Percentiles rank a stretch among this genome's conserved stretches.
Evolutionary conservation across 805 yeast genomes (phyloP).

Genomic region (Myxozyma neotropica): DNA sequence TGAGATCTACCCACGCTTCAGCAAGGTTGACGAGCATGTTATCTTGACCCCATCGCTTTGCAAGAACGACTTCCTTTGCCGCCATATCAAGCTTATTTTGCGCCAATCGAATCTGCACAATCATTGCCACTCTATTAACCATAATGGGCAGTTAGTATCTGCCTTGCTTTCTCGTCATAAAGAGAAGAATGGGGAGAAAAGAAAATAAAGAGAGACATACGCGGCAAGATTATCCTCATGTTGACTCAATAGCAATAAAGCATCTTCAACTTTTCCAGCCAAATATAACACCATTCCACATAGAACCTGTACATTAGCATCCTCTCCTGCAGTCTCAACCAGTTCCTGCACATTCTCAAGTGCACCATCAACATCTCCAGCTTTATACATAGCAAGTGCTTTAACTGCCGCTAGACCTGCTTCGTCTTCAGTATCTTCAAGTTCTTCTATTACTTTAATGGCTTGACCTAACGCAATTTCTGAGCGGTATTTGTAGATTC

Average conservation of each 20-base stretch:
- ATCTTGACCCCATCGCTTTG: conserved; percentile 62
- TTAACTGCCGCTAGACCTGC: conserved; percentile 36
- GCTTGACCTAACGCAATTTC: conserved; percentile 43
- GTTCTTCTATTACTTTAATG: conserved; percentile 39
- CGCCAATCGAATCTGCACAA: conserved; percentile 46
- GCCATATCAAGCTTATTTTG: conserved; percentile 53
- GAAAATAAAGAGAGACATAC: conserved; percentile 9
- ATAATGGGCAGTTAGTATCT: no score
- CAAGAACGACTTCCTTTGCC: conserved; percentile 48
- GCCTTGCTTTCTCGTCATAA: no score
- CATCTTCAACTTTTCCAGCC: conserved; percentile 49
- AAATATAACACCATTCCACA: conserved; percentile 49
- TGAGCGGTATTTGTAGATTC: conserved; percentile 45
- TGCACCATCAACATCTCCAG: conserved; percentile 24
- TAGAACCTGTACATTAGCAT: conserved; percentile 45
- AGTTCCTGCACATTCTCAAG: conserved; percentile 34
- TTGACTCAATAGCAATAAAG: conserved; percentile 46
- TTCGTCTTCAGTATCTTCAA: conserved; percentile 37
- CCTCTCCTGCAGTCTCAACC: conserved; percentile 34
- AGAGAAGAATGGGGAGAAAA: no score
- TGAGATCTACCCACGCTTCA: conserved; percentile 68
- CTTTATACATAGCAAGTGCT: conserved; percentile 32
- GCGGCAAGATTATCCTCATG: conserved; percentile 46
- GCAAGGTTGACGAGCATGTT: conserved; percentile 74
- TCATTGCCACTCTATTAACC: conserved; percentile 41